These are phyloP conservation scores for Linum usitatissimum DNA, from an alignment of 345 rosid genomes.

Conservation along the genomic window DNA sequence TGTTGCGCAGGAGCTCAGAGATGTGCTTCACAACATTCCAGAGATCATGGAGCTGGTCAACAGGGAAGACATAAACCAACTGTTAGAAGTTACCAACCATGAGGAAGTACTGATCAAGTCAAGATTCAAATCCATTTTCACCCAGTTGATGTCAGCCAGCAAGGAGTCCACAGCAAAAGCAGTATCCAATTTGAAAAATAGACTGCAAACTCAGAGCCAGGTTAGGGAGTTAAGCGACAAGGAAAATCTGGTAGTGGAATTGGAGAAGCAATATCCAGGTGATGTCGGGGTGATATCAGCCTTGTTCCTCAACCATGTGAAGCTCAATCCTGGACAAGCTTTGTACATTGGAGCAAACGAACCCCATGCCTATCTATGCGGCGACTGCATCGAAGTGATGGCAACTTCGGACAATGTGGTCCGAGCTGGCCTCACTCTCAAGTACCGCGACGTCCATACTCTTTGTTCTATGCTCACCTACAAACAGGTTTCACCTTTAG, in stretches of 20 bases:
- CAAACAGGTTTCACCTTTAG: slow-evolving; percentile 87
- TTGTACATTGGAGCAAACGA: slow-evolving; percentile 88
- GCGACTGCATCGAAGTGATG: slow-evolving; percentile 96
- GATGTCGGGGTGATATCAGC: slow-evolving; percentile 85
- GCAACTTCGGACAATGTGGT: slow-evolving; percentile 99
- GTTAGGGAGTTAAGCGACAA: slow-evolving; percentile 68
- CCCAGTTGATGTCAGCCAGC: slow-evolving; percentile 71
- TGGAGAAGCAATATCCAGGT: slow-evolving; percentile 80
- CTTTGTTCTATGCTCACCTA: slow-evolving; percentile 96
- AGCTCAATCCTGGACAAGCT: slow-evolving; percentile 92
- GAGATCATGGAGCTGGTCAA: slow-evolving; percentile 81
- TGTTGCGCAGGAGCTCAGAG: slow-evolving; percentile 65
- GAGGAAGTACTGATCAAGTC: slow-evolving; percentile 40
- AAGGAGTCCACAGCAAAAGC: slow-evolving; percentile 47
- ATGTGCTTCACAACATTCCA: slow-evolving; percentile 56
- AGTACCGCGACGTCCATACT: slow-evolving; percentile 66
- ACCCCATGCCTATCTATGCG: slow-evolving; percentile 83
- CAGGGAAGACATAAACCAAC: slow-evolving; percentile 37
- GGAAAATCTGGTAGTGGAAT: slow-evolving; percentile 63
- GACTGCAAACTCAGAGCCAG: slow-evolving; percentile 55
- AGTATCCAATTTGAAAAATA: slow-evolving; percentile 45
- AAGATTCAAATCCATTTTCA: slow-evolving; percentile 57
- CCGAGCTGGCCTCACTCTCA: slow-evolving; percentile 96
- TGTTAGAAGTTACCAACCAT: slow-evolving; percentile 22
- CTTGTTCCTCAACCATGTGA: slow-evolving; percentile 77